Evolutionary conservation across 805 yeast genomes (phyloP).

Genomic region (Groenewaldozyma salmanticensis): DNA sequence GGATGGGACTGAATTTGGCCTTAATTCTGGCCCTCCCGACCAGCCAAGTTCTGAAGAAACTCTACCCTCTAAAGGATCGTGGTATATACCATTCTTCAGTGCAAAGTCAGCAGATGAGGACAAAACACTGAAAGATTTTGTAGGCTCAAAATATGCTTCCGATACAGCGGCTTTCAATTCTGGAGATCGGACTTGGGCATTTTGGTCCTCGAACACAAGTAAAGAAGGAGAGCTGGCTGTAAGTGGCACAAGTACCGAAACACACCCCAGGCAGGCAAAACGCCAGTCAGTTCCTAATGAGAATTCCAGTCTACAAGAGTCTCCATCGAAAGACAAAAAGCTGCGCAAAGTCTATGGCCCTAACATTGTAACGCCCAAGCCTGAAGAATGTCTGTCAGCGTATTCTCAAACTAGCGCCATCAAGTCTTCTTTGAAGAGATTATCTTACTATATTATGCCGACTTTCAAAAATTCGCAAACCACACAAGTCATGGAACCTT

Average conservation of each 20-base stretch:
- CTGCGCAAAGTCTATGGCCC: slow-evolving; percentile 13
- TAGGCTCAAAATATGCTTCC: too few relatives aligned
- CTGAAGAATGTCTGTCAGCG: slow-evolving; percentile 21
- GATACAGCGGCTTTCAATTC: too few relatives aligned
- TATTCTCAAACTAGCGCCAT: slow-evolving; percentile 14
- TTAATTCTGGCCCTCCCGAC: too few relatives aligned
- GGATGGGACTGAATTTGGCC: too few relatives aligned
- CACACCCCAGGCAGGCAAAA: slow-evolving; percentile 20
- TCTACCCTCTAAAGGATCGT: too few relatives aligned
- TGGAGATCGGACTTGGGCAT: slow-evolving; percentile 29
- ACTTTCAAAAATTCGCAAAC: slow-evolving; percentile 6
- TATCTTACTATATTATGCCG: slow-evolving; percentile 13
- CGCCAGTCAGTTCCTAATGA: slow-evolving; percentile 7
- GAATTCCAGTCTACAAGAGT: slow-evolving; percentile 6
- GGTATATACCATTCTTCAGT: too few relatives aligned
- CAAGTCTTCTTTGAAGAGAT: slow-evolving; percentile 11
- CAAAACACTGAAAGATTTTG: too few relatives aligned
- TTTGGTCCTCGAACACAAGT: slow-evolving; percentile 19
- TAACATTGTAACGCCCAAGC: slow-evolving; percentile 21
- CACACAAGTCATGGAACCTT: slow-evolving; percentile 20
- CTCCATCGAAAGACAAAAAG: slow-evolving; percentile 7
- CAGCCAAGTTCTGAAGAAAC: too few relatives aligned
- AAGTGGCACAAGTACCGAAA: slow-evolving; percentile 23
- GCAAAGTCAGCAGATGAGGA: too few relatives aligned
- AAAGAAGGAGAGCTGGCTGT: slow-evolving; percentile 23